phyloP scores from a whole-genome alignment of 495 filamentous ascomycete genomes.

The Barbatosphaeria neglecta region DNA sequence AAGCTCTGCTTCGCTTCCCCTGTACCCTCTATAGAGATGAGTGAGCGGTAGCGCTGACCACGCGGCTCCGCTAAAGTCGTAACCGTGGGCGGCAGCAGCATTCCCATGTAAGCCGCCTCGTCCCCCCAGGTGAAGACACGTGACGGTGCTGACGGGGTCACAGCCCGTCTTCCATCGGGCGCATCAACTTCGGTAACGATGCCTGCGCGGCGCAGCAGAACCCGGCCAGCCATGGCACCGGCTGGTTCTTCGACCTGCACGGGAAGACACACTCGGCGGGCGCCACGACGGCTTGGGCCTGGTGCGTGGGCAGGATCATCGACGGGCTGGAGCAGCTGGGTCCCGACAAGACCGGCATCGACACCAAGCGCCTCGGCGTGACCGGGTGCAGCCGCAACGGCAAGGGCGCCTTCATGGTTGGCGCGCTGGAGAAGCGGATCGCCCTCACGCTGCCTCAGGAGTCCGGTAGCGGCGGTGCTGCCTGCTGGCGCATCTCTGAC shows the following conservation, averaged over 20 bases:
- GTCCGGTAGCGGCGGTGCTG: conserved; percentile 35
- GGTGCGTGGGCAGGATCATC: conserved; percentile 40
- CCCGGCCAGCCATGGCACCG: conserved; percentile 26
- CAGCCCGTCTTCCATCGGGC: conserved; percentile 27
- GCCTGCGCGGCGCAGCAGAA: conserved; percentile 30
- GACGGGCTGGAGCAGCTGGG: conserved; percentile 37
- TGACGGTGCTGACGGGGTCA: too few relatives aligned
- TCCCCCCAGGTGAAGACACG: too few relatives aligned
- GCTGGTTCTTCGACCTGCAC: conserved; percentile 39
- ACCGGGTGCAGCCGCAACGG: conserved; percentile 44
- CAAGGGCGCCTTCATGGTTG: conserved; percentile 41
- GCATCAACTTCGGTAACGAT: conserved; percentile 39
- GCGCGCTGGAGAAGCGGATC: conserved; percentile 37
- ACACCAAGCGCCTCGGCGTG: conserved; percentile 34
- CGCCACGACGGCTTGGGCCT: conserved; percentile 40
- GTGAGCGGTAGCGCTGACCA: too few relatives aligned
- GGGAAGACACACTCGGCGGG: conserved; percentile 34
- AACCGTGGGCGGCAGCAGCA: conserved; percentile 26
- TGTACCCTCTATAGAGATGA: too few relatives aligned
- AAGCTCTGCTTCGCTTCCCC: too few relatives aligned
- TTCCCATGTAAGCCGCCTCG: conserved; percentile 32
- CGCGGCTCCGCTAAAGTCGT: too few relatives aligned
- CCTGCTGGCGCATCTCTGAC: conserved; percentile 40
- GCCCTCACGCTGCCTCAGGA: conserved; percentile 43
- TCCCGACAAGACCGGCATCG: conserved; percentile 27